Base-by-base conservation (phyloP, 495 filamentous ascomycete genomes). In the Talaromyces stipitatus region DNA sequence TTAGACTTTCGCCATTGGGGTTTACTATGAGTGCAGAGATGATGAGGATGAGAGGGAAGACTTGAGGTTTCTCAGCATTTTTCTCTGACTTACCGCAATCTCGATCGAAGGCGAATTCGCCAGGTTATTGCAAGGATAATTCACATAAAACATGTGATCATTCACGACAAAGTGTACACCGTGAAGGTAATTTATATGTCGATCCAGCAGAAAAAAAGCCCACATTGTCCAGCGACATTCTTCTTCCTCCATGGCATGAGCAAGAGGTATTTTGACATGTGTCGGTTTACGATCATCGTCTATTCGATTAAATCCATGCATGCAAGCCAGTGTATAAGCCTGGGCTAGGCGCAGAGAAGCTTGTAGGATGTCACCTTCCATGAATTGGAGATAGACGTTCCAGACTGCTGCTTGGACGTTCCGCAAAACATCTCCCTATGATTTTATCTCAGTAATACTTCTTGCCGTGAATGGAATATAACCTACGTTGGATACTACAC, bases 321-420 rank as follows among this genome's bases (percentile, higher is more conserved):
- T 24, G n/a, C 47, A 50, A 8, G 47, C 47, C 10, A 50, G 47
- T 5, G 47, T 50, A 18, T 50, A 50, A 22, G 47, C 47, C 14
- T 50, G 47, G 20, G 47, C 3, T 14, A 50, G 27, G n/a, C 22
- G 47, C n/a, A 50, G 18, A 10, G 47, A 50, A 3, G 47, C 47
- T 29, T 50, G 8, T 3, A 50, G 22, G 27, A 24, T 50, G n/a
- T 50, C 27, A 14, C 47, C 47, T 11, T 24, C 22, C 10, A 50
- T 50, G 47, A 26, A 50, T 26, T 50, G 47, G 47, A 20, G 22
- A 50, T 50, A 50, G 47, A 50, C 14, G 22, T 50, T 50, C 47
- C 47, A 50, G 8, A 50, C 27, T 26, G 47, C 47, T 22, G 47
- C 47, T 50, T 50, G 47, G 4, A 50, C 27, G 47, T 50, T 29